phyloP scores from a whole-genome alignment of 1,284 basidiomycete species.

The Spongispora temasekensis region DNA sequence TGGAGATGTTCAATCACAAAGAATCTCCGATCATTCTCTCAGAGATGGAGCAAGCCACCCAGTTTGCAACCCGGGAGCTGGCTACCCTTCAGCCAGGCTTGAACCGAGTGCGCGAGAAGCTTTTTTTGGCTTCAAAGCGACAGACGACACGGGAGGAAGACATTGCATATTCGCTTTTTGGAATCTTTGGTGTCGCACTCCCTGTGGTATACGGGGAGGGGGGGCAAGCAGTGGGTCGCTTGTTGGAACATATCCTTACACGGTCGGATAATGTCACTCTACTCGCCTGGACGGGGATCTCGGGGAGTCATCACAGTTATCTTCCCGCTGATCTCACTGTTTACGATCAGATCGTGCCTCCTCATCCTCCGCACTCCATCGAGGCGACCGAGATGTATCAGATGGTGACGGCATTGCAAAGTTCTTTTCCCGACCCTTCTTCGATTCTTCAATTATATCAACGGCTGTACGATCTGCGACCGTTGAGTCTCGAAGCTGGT shows the following conservation, averaged over 20 bases:
- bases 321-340: background rate
- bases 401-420: background rate
- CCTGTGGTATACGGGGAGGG: background rate
- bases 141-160: background rate
- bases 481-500: background rate
- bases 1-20: constrained; percentile 11
- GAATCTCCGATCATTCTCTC: background rate
- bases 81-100: background rate
- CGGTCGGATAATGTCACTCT: background rate
- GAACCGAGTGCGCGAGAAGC: background rate
- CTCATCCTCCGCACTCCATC: background rate
- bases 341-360: background rate
- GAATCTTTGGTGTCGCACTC: background rate
- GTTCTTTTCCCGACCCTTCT: background rate
- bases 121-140: background rate
- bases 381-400: background rate
- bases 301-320: background rate
- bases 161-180: background rate
- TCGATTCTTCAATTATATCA: background rate
- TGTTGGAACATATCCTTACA: background rate
- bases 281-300: background rate
- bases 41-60: constrained; percentile 3
- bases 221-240: background rate
- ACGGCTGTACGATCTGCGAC: background rate
- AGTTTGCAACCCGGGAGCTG: background rate